Base-by-base conservation (phyloP, 2,329 filamentous ascomycete species). In the Dryadomyces sulphureus region DNA sequence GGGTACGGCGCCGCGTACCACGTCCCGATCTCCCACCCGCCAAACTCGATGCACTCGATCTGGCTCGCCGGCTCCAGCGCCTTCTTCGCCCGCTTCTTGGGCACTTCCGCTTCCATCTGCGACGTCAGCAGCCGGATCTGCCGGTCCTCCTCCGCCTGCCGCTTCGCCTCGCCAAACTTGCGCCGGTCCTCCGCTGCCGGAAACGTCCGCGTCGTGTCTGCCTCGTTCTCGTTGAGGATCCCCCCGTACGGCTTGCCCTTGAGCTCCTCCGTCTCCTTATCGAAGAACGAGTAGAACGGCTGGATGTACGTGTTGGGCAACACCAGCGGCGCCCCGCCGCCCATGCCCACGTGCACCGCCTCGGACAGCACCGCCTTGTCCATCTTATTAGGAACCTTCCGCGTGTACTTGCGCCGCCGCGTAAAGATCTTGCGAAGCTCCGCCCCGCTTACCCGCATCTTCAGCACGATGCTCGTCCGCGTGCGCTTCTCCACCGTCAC, bases 1-100 rank as follows among this genome's bases (percentile, higher is more conserved):
- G 92, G 92, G 60, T 98, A 98, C 12, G 92, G 93, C 35, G 92
- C 92, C 25, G 92, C 90, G 64, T 98, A 95, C 89, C 92, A 96
- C 3, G 92, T 98, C 60, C 98, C 92, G 55, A 98, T 98, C 62
- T 98, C 92, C 72, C 84, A 93, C 44, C 88, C 87, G 40, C 92
- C 92, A 65, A 98, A 96, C 57, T 94, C 92, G 65, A 98, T 94
- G 64, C 89, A 95, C 62, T 96, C 93, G 60, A 98, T 96, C 64
- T 95, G 92, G 61, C 89, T 96, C 5, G 87, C 85, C 24, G 87
- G 86, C 0, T 85, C 86, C n/a, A 79, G 78, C 4, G 81, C 69
- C 58, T 94, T 94, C 54, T 80, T 79, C 17, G 77, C 67, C 57
- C 78, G 81, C 55, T 78, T 81, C 20, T 72, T 64, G 14, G 77